Conservation (phyloP, 345 rosid genomes). For the Odontarrhena argentea region DNA sequence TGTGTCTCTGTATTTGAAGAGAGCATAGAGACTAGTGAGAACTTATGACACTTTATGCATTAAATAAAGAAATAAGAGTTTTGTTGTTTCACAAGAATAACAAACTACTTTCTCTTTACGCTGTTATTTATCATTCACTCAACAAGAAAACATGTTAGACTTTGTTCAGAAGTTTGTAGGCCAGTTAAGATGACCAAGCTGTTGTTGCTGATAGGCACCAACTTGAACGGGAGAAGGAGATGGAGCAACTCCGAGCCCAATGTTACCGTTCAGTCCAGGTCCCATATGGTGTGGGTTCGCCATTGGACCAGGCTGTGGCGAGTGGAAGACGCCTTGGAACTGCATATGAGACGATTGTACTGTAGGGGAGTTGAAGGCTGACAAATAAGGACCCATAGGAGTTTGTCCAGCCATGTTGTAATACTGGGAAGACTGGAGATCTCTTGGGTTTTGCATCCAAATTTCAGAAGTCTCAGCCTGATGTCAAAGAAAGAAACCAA, state of each 20-base stretch:
- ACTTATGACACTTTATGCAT: conserved; percentile 24
- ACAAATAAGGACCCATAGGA: conserved; percentile 70
- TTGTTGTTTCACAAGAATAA: conserved; percentile 38
- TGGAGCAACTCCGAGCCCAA: conserved; percentile 70
- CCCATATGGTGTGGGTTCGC: conserved; percentile 74
- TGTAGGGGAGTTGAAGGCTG: conserved; percentile 68
- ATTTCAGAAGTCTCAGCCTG: conserved; percentile 88
- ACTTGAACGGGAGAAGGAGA: conserved; percentile 71
- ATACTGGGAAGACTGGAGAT: conserved; percentile 65
- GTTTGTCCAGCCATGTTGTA: conserved; percentile 81
- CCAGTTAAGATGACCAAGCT: conserved; percentile 87
- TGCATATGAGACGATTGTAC: conserved; percentile 93
- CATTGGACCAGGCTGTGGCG: conserved; percentile 69
- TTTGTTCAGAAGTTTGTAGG: conserved; percentile 69
- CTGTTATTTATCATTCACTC: conserved; percentile 48
- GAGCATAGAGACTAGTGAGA: background rate
- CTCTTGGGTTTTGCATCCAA: conserved; percentile 85
- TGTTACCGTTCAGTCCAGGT: conserved; percentile 63
- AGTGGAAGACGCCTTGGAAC: conserved; percentile 71
- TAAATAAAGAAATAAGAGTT: conserved; percentile 25
- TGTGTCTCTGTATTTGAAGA: conserved; percentile 49
- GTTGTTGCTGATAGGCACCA: conserved; percentile 87
- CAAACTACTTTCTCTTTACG: conserved; percentile 28
- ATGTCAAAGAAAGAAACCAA: background rate
- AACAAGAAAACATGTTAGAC: conserved; percentile 43